A percentile compares a stretch with the other conserved stretches of the same genome.
Conservation (phyloP, 257 asterid genomes). For the Nicotiana sylvestris region DNA sequence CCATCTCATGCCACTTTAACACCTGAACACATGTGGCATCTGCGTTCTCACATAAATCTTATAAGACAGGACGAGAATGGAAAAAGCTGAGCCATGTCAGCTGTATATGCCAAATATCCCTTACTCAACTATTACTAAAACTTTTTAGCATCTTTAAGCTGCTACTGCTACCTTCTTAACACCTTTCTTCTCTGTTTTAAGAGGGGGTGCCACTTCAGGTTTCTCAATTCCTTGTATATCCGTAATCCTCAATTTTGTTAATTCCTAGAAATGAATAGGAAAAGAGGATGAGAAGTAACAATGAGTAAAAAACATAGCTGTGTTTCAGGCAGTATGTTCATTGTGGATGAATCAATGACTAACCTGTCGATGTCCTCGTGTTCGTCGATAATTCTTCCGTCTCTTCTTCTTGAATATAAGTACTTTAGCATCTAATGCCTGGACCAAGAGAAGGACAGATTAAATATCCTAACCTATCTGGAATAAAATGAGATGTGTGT, state of each 20-base stretch:
- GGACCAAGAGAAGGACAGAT: slow-evolving; percentile 10
- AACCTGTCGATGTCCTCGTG: slow-evolving; percentile 94
- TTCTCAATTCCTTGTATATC: slow-evolving; percentile 70
- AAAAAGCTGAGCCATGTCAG: neutral
- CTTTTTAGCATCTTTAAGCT: slow-evolving; percentile 28
- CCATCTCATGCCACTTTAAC: neutral
- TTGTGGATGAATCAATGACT: slow-evolving; percentile 5
- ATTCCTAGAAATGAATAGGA: slow-evolving; percentile 44
- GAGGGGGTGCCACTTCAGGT: slow-evolving; percentile 38
- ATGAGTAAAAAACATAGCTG: neutral
- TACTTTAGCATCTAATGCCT: slow-evolving; percentile 96
- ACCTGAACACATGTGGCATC: neutral
- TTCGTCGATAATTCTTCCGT: slow-evolving; percentile 92
- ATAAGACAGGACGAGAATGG: neutral
- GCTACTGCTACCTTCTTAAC: slow-evolving; percentile 40
- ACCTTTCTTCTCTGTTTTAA: slow-evolving; percentile 41
- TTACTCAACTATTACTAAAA: neutral
- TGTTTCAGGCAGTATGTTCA: neutral
- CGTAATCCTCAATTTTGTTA: slow-evolving; percentile 86
- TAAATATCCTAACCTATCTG: neutral
- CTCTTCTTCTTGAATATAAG: slow-evolving; percentile 94
- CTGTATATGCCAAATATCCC: slow-evolving; percentile 2
- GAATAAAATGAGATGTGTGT: neutral
- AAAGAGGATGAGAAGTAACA: neutral
- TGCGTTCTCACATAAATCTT: neutral